Conservation (phyloP, 441 rosid species). For the Gossypium trilobum region DNA sequence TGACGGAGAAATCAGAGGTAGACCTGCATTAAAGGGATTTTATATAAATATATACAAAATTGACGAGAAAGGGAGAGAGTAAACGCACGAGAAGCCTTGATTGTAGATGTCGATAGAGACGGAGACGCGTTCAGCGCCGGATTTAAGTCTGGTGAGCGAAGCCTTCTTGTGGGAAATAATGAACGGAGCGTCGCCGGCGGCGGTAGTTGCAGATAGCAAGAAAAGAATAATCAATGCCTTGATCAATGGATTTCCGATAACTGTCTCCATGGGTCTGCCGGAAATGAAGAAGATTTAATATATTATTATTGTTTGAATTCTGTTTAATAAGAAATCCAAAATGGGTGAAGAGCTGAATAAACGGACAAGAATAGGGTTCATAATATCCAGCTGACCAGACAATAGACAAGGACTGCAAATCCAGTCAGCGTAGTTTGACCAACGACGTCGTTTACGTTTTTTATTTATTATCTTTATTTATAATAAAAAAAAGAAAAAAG, state of each 20-base stretch:
- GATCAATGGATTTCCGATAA: slow-evolving; percentile 23
- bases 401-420: not conserved
- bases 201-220: slow-evolving; percentile 40
- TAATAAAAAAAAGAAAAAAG: not conserved
- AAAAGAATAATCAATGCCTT: slow-evolving; percentile 31
- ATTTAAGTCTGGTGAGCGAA: slow-evolving; percentile 57
- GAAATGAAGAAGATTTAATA: not conserved
- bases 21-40: slow-evolving; percentile 14
- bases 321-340: not conserved
- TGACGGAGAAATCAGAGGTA: slow-evolving; percentile 1
- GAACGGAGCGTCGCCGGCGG: slow-evolving; percentile 68
- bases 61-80: not conserved
- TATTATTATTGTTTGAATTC: not conserved
- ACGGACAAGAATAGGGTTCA: not conserved
- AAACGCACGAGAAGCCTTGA: slow-evolving; percentile 75
- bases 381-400: slow-evolving; percentile 2
- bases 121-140: slow-evolving; percentile 72
- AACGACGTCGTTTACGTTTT: not conserved
- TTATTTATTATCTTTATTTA: not conserved
- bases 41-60: not conserved
- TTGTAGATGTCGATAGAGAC: slow-evolving; percentile 80
- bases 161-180: slow-evolving; percentile 90
- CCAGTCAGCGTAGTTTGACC: not conserved
- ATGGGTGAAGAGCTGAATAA: slow-evolving; percentile 2
- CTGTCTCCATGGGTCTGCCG: slow-evolving; percentile 27